Evolutionary conservation across 495 filamentous ascomycete genomes (phyloP), one percentile per base, ranked within the genome.

Genomic region (Clohesyomyces aquaticus): DNA sequence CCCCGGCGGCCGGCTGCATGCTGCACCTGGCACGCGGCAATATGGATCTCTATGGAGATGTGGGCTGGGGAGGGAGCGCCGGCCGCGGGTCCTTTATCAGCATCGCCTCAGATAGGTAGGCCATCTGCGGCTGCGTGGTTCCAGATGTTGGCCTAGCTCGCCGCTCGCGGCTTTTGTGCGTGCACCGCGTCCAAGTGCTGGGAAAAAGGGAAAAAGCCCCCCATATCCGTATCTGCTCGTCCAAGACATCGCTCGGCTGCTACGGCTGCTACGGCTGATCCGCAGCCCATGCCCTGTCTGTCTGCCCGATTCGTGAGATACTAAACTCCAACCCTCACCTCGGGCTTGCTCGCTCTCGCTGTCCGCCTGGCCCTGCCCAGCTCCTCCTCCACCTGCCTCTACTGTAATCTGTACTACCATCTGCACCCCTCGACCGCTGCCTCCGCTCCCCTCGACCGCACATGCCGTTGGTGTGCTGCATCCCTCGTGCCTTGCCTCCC

Each of bases 261-360:
- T 16, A 12, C 54, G 55, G 55, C 55, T 59, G 3, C 6, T 25
- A 58, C 55, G 55, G 55, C 55, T 58, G 55, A 58, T 58, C 49
- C 42, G 50, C 50, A 12, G 16, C 35, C 25, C 38, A 25, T 49
- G 35, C 43, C 51, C 46, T 55, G 32, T 12, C 18, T 21, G 9
- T n/a, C 9, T 43, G 32, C 41, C 50, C 60, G 26, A 23, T 38
- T 56, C 50, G 50, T 62, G 35, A 56, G 32, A 56, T 56, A 56
- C 3, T n/a, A 9, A n/a, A 41, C 35, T 14, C 23, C 32, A 57
- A 42, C 35, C 54, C 54, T 57, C 54, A 42, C 42, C 14, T 59
- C 42, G 53, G 14, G 29, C n/a, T 19, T 4, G 21, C 21, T 4
- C 43, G 22, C 10, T 35, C 41, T 16, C 53, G 4, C 32, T 21